phyloP scores from a whole-genome alignment of 768 basidiomycete genomes.

The Tephrocybe sp. region DNA sequence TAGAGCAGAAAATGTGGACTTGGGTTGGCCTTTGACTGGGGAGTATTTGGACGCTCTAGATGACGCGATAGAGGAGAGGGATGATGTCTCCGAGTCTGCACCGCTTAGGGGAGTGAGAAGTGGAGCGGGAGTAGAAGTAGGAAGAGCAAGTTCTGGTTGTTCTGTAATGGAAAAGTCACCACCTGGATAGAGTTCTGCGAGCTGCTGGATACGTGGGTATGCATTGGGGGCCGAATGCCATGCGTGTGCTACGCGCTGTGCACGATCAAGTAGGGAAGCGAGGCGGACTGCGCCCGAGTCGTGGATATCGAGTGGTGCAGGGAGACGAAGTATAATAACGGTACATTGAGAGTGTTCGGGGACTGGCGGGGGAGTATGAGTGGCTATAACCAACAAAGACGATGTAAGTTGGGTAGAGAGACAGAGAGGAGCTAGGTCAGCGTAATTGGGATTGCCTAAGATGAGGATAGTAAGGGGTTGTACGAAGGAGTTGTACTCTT shows the following conservation, averaged over 20 bases:
- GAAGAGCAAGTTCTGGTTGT: slow-evolving; percentile 16
- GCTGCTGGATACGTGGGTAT: slow-evolving; percentile 25
- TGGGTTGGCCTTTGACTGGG: slow-evolving; percentile 2
- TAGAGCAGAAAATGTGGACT: slow-evolving; percentile 39
- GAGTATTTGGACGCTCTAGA: background rate
- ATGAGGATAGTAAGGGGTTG: slow-evolving; percentile 34
- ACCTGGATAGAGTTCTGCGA: slow-evolving; percentile 28
- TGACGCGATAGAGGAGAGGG: background rate
- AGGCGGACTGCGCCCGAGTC: slow-evolving; percentile 38
- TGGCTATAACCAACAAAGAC: slow-evolving; percentile 38
- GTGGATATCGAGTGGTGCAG: slow-evolving; percentile 28
- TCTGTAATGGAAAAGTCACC: slow-evolving; percentile 32
- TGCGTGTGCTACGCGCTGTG: slow-evolving; percentile 30
- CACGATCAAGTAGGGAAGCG: slow-evolving; percentile 37
- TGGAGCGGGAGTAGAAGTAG: background rate
- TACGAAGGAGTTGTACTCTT: slow-evolving; percentile 9
- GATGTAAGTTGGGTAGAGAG: slow-evolving; percentile 28
- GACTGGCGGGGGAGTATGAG: slow-evolving; percentile 32
- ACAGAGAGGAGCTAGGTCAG: slow-evolving; percentile 34
- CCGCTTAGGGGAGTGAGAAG: slow-evolving; percentile 2
- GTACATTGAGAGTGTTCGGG: slow-evolving; percentile 18
- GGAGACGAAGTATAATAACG: slow-evolving; percentile 32
- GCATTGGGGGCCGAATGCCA: slow-evolving; percentile 20
- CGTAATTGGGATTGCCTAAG: slow-evolving; percentile 33
- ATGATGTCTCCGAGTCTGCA: slow-evolving; percentile 1